Conservation (phyloP, 176 grass and related monocot genomes). For the Ananas comosus region DNA sequence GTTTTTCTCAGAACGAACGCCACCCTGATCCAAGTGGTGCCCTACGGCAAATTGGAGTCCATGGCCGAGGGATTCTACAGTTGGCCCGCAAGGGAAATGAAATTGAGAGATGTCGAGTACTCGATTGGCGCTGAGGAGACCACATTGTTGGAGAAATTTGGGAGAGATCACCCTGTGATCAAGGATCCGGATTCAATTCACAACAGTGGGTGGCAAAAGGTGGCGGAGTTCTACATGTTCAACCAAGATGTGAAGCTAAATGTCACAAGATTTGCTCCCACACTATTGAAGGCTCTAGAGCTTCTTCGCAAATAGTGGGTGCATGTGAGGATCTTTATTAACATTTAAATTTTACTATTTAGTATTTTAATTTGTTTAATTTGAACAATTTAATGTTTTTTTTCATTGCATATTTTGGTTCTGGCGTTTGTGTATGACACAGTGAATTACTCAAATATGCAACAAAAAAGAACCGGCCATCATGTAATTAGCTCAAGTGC, state of each 20-base stretch:
- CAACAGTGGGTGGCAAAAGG: slow-evolving; percentile 44
- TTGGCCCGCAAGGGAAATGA: slow-evolving; percentile 39
- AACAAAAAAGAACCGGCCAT: too few species aligned
- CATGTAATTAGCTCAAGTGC: too few species aligned
- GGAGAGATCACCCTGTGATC: slow-evolving; percentile 38
- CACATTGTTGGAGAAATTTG: slow-evolving; percentile 59
- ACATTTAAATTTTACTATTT: too few species aligned
- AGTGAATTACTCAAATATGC: too few species aligned
- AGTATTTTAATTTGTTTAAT: too few species aligned
- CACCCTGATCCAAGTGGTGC: slow-evolving; percentile 61
- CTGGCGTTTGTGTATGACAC: too few species aligned
- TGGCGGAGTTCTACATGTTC: slow-evolving; percentile 48
- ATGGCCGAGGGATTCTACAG: slow-evolving; percentile 29
- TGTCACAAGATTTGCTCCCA: slow-evolving; percentile 46
- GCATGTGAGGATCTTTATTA: too few species aligned
- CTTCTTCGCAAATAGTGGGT: slow-evolving; percentile 22
- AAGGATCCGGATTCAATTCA: slow-evolving; percentile 45
- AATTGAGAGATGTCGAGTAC: slow-evolving; percentile 49
- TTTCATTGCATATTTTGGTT: too few species aligned
- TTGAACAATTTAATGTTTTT: too few species aligned
- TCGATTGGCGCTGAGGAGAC: slow-evolving; percentile 49
- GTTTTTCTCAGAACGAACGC: slow-evolving; percentile 58
- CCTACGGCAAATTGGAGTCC: slow-evolving; percentile 60
- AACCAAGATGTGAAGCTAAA: slow-evolving; percentile 69
- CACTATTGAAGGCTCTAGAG: slow-evolving; percentile 28